Evolutionary conservation across 2,329 filamentous ascomycete genomes (phyloP), one percentile per base, ranked within the genome.

Genomic region (Fusarium solani-melongenae): DNA sequence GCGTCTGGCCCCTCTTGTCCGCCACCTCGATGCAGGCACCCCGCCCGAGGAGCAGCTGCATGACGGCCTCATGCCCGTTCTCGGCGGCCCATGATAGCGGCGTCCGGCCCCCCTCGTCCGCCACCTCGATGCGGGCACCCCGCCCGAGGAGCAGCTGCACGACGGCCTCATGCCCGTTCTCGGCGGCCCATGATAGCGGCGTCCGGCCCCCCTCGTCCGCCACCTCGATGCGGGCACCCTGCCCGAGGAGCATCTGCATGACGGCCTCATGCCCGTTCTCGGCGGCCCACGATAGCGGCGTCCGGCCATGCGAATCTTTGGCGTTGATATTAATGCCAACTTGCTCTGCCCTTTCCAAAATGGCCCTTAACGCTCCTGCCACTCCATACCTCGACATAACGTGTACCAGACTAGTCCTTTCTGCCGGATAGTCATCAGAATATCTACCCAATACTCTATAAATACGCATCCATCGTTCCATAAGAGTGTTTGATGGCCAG

Each of bases 401-500:
- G 36, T 39, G 36, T 10, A 39, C 8, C n/a, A 39, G 4, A n/a
- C 9, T 39, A 5, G 17, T 39, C 17, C 36, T 20, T 46, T 46
- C 20, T 15, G 1, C 11, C 20, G 41, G 41, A 46, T 2, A 24
- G 20, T 24, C 11, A 15, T 7, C 0, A 14, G 20, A 15, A 11
- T 14, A 34, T 14, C 0, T 7, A 1, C 3, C 10, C 1, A 15
- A 34, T 15, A 14, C 15, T 3, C 14, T 2, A 5, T 46, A 46
- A 24, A 46, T 9, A 22, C 11, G 41, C 41, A 27, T 12, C 41
- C 41, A 46, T 46, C 11, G 20, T n/a, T 46, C 22, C 41, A 24
- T 1, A 24, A 46, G 20, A 22, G n/a, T 17, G 3, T 46, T 24
- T 22, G 1, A 46, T 24, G 41, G 41, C 20, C 41, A 1, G 1